phyloP scores from a whole-genome alignment of 2,329 filamentous ascomycete genomes.

The Raffaelea deltoideospora region DNA sequence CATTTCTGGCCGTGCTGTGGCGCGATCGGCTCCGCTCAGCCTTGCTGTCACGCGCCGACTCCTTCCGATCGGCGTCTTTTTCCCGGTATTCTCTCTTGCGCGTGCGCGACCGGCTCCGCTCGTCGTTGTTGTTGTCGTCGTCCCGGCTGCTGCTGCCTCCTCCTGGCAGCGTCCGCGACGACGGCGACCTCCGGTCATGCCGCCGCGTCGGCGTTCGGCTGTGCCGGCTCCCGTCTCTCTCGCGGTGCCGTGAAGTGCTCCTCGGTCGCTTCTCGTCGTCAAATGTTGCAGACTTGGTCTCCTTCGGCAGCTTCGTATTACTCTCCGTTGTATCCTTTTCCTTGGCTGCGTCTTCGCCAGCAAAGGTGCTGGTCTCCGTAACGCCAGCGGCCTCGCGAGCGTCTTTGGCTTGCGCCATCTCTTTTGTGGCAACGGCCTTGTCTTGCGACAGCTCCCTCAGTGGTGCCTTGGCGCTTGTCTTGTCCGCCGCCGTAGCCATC shows the following conservation, averaged over 20 bases:
- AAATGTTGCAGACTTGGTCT: neutral
- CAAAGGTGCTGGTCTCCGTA: too few species aligned
- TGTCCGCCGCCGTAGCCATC: neutral
- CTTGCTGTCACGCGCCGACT: neutral
- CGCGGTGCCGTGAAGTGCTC: slow-evolving; percentile 15
- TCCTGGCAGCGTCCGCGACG: too few species aligned
- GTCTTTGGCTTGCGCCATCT: too few species aligned
- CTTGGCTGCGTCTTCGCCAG: too few species aligned
- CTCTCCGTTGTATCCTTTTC: too few species aligned
- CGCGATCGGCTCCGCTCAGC: neutral
- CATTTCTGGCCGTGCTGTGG: neutral
- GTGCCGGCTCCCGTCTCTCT: slow-evolving; percentile 16
- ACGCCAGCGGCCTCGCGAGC: too few species aligned
- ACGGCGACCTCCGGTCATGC: slow-evolving; percentile 7
- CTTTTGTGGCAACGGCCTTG: too few species aligned
- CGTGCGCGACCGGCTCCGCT: slow-evolving; percentile 13
- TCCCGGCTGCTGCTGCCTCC: too few species aligned
- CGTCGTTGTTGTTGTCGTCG: too few species aligned
- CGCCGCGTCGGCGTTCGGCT: slow-evolving; percentile 13
- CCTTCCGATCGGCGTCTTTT: neutral
- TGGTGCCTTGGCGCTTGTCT: too few species aligned
- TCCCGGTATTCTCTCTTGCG: slow-evolving; percentile 2
- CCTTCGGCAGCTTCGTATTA: neutral
- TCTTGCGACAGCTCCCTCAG: too few species aligned
- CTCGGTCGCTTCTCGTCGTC: slow-evolving; percentile 8